Evolutionary conservation across 176 grass and related monocot genomes (phyloP), one percentile per base, ranked within the genome.

Genomic region (Pharus latifolius): DNA sequence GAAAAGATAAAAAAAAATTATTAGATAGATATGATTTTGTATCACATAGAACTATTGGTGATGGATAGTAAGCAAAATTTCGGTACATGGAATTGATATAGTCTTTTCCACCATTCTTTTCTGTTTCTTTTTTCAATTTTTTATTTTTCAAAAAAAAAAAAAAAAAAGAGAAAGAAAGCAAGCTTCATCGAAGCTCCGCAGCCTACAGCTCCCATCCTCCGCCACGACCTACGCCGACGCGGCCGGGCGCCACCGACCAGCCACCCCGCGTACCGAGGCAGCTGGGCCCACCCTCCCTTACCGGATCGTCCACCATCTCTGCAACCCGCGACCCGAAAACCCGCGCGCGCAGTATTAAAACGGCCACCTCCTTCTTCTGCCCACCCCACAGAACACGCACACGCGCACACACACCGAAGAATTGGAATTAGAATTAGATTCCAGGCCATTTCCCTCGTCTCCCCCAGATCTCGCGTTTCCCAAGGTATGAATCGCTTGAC

Each of bases 341-440:
- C 54, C 76, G 52, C 58, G 49, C 68, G 43, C 67, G 76, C 82
- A 54, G 54, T 80, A 80, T 75, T 84, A 80, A 73, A 85, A 63
- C 70, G 63, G 63, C 55, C 70, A 49, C 76, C 76, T 53, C 68
- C 18, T 10, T 27, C 56, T 19, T 37, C 1, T 25, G 43, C 26
- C 75, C 45, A 30, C 52, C 71, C 10, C 59, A 49, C 41, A 27
- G 25, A 43, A 40, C 45, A 62, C 55, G 25, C 55, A 40, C 45
- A 62, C 55, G 65, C 65, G 19, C 66, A 44, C 23, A 33, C n/a
- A n/a, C n/a, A n/a, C n/a, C n/a, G n/a, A n/a, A n/a, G n/a, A n/a
- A n/a, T n/a, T n/a, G 24, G 66, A 16, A 71, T 49, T 13, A 49
- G 67, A 70, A 56, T 73, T 56, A 52, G 40, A 65, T 73, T 33